phyloP scores from a whole-genome alignment of 2,329 filamentous ascomycete species.

The Botrytis medusae region DNA sequence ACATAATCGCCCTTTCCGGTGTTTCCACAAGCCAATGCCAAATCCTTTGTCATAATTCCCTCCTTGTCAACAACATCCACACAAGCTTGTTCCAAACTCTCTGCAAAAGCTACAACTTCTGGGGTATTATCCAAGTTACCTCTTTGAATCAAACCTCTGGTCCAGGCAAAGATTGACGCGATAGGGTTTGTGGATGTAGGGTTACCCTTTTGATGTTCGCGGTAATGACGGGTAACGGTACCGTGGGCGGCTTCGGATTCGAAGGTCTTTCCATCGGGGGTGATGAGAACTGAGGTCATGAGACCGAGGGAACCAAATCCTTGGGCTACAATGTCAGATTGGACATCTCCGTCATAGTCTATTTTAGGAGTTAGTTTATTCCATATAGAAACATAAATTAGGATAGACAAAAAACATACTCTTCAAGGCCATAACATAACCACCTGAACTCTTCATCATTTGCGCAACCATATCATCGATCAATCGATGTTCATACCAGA shows the following conservation, averaged over 20 bases:
- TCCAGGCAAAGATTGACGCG: conserved; percentile 99
- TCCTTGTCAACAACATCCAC: conserved; percentile 91
- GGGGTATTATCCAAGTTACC: conserved; percentile 92
- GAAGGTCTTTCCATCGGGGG: conserved; percentile 93
- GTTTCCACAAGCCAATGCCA: conserved; percentile 92
- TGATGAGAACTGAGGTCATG: conserved; percentile 97
- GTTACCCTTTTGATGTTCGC: conserved; percentile 96
- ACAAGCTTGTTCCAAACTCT: conserved; percentile 89
- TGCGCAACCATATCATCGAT: conserved; percentile 99
- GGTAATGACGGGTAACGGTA: conserved; percentile 97
- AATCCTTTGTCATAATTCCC: conserved; percentile 98
- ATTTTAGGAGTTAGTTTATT: conserved; percentile 28
- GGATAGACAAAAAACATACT: conserved; percentile 56
- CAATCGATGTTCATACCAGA: conserved; percentile 99
- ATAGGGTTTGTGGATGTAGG: conserved; percentile 99
- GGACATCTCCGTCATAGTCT: conserved; percentile 99
- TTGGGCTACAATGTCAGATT: conserved; percentile 97
- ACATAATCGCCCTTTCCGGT: conserved; percentile 82
- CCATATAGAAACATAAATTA: background rate
- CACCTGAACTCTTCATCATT: conserved; percentile 98
- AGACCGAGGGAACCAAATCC: conserved; percentile 97
- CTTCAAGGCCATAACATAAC: conserved; percentile 97
- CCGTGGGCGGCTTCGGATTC: conserved; percentile 98
- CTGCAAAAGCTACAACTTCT: conserved; percentile 86
- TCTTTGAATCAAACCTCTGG: conserved; percentile 87